These are phyloP conservation scores for Capronia americana DNA, from an alignment of 2,329 filamentous ascomycete genomes.

Conservation along the genomic window DNA sequence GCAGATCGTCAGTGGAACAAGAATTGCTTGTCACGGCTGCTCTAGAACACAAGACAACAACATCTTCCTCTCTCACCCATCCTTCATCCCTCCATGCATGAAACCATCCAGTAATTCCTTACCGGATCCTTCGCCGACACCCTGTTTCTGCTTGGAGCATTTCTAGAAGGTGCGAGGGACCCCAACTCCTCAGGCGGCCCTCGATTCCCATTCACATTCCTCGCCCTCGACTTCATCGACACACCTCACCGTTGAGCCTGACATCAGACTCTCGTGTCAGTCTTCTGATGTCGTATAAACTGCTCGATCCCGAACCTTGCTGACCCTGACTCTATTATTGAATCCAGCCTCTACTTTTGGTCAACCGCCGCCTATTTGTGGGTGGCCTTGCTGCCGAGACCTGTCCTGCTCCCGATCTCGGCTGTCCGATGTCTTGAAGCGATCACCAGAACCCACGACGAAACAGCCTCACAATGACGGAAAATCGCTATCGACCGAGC, in stretches of 20 bases:
- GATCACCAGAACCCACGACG: background rate
- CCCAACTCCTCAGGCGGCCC: slow-evolving; percentile 6
- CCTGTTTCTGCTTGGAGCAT: background rate
- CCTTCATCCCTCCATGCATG: background rate
- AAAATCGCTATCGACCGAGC: slow-evolving; percentile 34
- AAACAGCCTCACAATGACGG: slow-evolving; percentile 28
- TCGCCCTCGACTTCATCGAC: background rate
- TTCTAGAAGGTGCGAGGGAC: slow-evolving; percentile 18
- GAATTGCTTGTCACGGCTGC: background rate
- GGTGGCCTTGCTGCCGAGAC: background rate
- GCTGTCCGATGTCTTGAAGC: slow-evolving; percentile 22
- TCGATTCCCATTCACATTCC: slow-evolving; percentile 2
- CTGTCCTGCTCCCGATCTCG: background rate
- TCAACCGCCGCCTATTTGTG: background rate
- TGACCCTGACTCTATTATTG: slow-evolving; percentile 5
- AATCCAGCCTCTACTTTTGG: background rate
- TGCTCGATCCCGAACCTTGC: background rate
- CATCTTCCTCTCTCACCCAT: background rate
- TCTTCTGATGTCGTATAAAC: background rate
- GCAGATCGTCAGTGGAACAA: slow-evolving; percentile 6
- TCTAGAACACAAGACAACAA: slow-evolving; percentile 4
- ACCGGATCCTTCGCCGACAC: background rate
- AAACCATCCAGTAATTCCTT: background rate
- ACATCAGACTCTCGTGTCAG: slow-evolving; percentile 9
- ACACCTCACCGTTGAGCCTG: background rate